Percentiles rank a stretch among this genome's conserved stretches.
These are phyloP conservation scores for Exophiala sp. DNA, from an alignment of 2,329 filamentous ascomycete genomes.

Conservation along the genomic window DNA sequence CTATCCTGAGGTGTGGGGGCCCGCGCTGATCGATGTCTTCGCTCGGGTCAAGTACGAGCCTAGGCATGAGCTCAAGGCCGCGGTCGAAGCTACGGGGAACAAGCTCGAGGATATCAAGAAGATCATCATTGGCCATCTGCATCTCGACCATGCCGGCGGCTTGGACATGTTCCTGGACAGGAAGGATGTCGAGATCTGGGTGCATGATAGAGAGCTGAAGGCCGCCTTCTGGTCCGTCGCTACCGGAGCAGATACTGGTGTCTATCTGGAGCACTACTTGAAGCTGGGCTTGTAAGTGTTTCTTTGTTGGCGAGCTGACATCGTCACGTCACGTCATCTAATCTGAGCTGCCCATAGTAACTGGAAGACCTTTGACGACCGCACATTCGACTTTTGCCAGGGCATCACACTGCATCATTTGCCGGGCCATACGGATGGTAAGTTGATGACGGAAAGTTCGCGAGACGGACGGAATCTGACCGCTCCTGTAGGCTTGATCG, in stretches of 20 bases:
- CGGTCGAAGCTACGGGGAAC: slow-evolving; percentile 28
- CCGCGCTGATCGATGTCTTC: slow-evolving; percentile 24
- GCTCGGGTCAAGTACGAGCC: slow-evolving; percentile 25
- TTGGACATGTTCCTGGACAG: slow-evolving; percentile 25
- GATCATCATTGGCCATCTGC: slow-evolving; percentile 28
- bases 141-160: slow-evolving; percentile 28
- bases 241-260: slow-evolving; percentile 26
- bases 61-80: slow-evolving; percentile 24
- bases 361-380: slow-evolving; percentile 29
- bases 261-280: slow-evolving; percentile 29
- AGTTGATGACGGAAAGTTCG: neutral
- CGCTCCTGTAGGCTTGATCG: slow-evolving; percentile 19
- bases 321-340: neutral
- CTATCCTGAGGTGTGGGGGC: slow-evolving; percentile 27
- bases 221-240: slow-evolving; percentile 27
- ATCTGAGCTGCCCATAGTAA: slow-evolving; percentile 17
- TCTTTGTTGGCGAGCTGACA: neutral
- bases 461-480: slow-evolving; percentile 6
- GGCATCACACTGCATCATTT: slow-evolving; percentile 28
- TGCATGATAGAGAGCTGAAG: slow-evolving; percentile 25
- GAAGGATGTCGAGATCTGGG: slow-evolving; percentile 27
- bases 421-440: slow-evolving; percentile 28
- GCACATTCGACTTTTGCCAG: slow-evolving; percentile 28
- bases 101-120: slow-evolving; percentile 29
- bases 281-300: slow-evolving; percentile 26